Evolutionary conservation across 192 early-diverging fungal genomes (phyloP), one percentile per base, ranked within the genome.

Genomic region (Entophlyctis helioformis): DNA sequence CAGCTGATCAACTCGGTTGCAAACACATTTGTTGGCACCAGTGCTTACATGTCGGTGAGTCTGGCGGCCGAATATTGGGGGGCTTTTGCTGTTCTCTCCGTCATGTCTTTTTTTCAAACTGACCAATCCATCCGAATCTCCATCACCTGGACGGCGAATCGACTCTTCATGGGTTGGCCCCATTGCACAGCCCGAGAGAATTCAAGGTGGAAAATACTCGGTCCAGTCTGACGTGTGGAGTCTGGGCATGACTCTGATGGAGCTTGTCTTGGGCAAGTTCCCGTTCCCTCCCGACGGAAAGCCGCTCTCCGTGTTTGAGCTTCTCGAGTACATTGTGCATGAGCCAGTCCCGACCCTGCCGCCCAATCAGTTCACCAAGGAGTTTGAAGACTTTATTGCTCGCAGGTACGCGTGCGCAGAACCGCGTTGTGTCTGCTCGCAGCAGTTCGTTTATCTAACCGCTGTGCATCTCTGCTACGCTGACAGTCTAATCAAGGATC

Each of bases 181-280:
- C n/a, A n/a, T n/a, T n/a, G n/a, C 19, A 26, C 56, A 88, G 85
- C 96, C 96, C 36, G 96, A 99, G 57, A 78, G 96, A 27, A 96
- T 99, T 54, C 83, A 88, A 63, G 89, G 88, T 47, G 82, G 71
- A 15, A 54, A 55, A 20, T 72, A 99, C 51, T 80, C 85, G 0
- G 86, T 94, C 15, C 84, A 86, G 44, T 85, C 86, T 18, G 92
- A 97, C 56, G 81, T 97, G n/a, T 99, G 96, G 96, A 91, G 89
- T 9, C 59, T 97, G 35, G 67, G 67, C 0, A 63, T 99, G 47
- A 87, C 90, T 0, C 64, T 97, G 26, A 85, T 97, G 50, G 96
- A 99, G 63, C 74, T 92, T 4, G 90, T 91, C 2, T 77, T 87
- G 58, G 91, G 84, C 53, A 77, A 82, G 61, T 88, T 91, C 64